Evolutionary conservation across 1,284 basidiomycete genomes (phyloP).

Genomic region (Malassezia arunalokei): DNA sequence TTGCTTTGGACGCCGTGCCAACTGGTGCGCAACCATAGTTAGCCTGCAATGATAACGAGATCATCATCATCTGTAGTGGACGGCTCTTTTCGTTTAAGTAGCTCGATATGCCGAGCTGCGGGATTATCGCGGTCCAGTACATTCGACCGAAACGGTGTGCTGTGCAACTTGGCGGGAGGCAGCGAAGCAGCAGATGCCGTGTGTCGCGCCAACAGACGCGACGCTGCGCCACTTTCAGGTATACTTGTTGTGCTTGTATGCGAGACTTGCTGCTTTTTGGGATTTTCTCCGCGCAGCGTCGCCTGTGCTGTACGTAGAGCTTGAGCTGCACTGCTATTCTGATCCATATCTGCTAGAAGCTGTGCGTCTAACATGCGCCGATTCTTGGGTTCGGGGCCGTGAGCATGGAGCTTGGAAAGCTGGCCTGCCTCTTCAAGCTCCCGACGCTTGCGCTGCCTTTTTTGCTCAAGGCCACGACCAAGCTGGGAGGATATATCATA

Average conservation of each 20-base stretch:
- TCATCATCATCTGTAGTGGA: not conserved
- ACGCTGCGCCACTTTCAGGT: not conserved
- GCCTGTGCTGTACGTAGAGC: constrained; percentile 12
- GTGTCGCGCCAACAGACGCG: constrained; percentile 5
- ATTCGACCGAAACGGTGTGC: not conserved
- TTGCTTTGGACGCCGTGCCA: constrained; percentile 28
- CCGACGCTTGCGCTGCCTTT: constrained; percentile 7
- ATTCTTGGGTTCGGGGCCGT: not conserved
- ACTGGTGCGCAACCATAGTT: not conserved
- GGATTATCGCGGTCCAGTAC: not conserved
- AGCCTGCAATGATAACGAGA: constrained; percentile 5
- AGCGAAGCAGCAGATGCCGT: not conserved
- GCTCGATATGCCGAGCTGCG: not conserved
- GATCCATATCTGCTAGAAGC: constrained; percentile 5
- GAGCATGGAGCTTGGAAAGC: not conserved
- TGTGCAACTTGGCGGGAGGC: constrained; percentile 2
- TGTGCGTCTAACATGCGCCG: not conserved
- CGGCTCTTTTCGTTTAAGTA: not conserved
- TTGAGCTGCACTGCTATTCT: constrained; percentile 8
- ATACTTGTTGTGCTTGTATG: not conserved
- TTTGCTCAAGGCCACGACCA: constrained; percentile 4
- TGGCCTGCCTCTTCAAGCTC: not conserved
- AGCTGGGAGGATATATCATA: constrained; percentile 7
- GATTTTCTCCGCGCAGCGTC: constrained; percentile 2
- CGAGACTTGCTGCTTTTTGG: not conserved